These are phyloP conservation scores for Gypsophila paniculata DNA, from an alignment of 179 eudicot species.

Conservation along the genomic window DNA sequence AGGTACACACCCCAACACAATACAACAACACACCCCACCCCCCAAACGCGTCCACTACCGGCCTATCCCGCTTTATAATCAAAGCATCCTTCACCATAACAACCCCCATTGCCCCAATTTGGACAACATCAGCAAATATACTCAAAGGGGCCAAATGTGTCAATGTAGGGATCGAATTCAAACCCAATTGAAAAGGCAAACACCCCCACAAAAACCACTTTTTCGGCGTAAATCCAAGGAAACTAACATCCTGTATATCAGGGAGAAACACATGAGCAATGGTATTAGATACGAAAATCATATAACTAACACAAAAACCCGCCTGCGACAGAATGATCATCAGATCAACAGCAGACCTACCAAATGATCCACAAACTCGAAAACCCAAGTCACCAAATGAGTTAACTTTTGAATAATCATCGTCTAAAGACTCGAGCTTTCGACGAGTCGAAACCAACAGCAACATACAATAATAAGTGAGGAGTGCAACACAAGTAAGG, in stretches of 20 bases:
- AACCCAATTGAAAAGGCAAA: constrained; percentile 79
- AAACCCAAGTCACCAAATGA: constrained; percentile 93
- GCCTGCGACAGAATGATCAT: constrained; percentile 90
- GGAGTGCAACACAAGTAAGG: constrained; percentile 41
- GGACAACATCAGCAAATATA: constrained; percentile 90
- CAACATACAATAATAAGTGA: constrained; percentile 78
- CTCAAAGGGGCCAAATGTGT: constrained; percentile 93
- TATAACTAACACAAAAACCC: constrained; percentile 79
- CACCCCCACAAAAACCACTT: constrained; percentile 61
- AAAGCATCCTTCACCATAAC: constrained; percentile 63
- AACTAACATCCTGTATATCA: constrained; percentile 18
- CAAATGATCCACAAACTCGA: constrained; percentile 67
- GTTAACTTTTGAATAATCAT: constrained; percentile 39
- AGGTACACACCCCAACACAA: constrained; percentile 77
- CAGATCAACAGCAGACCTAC: constrained; percentile 57
- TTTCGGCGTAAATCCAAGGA: constrained; percentile 45
- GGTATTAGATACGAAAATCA: constrained; percentile 73
- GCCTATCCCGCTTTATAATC: constrained; percentile 36
- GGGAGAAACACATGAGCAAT: constrained; percentile 44
- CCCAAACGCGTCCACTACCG: constrained; percentile 49
- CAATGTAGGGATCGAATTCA: constrained; percentile 76
- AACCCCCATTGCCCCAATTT: constrained; percentile 81
- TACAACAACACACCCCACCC: constrained; percentile 58
- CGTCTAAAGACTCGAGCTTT: constrained; percentile 39
- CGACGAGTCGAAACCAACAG: constrained; percentile 57